Percentiles rank a stretch among this genome's conserved stretches.
Conservation (phyloP, 257 asterid species). For the Nicotiana undulata region DNA sequence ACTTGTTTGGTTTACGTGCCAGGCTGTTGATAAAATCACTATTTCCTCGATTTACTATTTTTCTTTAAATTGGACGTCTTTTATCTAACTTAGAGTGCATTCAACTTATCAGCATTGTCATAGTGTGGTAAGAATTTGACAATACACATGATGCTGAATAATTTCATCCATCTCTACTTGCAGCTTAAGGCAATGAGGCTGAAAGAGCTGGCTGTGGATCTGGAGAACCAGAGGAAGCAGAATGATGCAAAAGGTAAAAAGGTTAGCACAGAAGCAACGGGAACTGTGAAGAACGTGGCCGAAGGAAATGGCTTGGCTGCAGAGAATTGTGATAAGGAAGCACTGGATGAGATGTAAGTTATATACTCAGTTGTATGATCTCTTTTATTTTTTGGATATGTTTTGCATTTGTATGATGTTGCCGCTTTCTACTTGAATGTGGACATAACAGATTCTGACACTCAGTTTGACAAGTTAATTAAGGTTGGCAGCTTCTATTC, state of each 20-base stretch:
- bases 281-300: slow-evolving; percentile 5
- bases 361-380: background rate
- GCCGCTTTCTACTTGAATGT: background rate
- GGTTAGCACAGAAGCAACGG: slow-evolving; percentile 22
- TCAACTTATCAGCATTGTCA: background rate
- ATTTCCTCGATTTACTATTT: background rate
- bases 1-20: background rate
- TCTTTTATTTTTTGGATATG: background rate
- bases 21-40: background rate
- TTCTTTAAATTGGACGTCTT: background rate
- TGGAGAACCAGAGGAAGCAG: slow-evolving; percentile 66
- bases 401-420: background rate
- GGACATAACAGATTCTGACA: slow-evolving; percentile 21
- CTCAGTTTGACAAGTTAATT: slow-evolving; percentile 34
- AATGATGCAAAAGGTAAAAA: slow-evolving; percentile 53
- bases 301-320: slow-evolving; percentile 10
- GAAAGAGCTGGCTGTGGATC: slow-evolving; percentile 64
- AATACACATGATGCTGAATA: background rate
- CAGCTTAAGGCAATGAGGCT: slow-evolving; percentile 77
- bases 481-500: slow-evolving; percentile 98
- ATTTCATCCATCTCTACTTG: slow-evolving; percentile 4
- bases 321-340: slow-evolving; percentile 39
- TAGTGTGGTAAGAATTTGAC: background rate
- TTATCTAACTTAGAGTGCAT: background rate
- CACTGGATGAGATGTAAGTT: slow-evolving; percentile 70